A percentile compares a stretch with the other conserved stretches of the same genome.
phyloP scores from a whole-genome alignment of 768 basidiomycete genomes.

The Xerocomus brunneocitrinus region DNA sequence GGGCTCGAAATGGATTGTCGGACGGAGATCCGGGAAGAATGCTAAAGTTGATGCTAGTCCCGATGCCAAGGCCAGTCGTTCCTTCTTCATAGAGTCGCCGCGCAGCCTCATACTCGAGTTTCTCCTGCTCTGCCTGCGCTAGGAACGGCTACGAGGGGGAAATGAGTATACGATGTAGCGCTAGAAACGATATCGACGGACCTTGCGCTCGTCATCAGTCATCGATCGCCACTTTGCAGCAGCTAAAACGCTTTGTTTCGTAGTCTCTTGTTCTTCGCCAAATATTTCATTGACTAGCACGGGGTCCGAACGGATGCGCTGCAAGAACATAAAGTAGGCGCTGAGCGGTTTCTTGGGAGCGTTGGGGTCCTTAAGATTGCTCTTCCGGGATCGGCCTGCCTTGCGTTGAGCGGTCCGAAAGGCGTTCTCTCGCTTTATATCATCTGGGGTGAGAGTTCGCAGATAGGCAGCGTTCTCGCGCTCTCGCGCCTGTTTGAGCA shows the following conservation, averaged over 20 bases:
- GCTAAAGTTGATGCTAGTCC: constrained; percentile 78
- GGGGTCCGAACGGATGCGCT: constrained; percentile 79
- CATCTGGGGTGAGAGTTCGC: constrained; percentile 84
- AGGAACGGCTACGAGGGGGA: constrained; percentile 68
- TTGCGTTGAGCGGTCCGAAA: constrained; percentile 91
- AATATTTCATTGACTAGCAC: constrained; percentile 76
- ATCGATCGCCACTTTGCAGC: constrained; percentile 91
- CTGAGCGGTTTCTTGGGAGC: constrained; percentile 94
- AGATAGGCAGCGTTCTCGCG: constrained; percentile 81
- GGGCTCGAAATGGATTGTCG: constrained; percentile 37
- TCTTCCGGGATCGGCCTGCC: constrained; percentile 87
- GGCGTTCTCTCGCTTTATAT: constrained; percentile 90
- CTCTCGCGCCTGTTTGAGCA: constrained; percentile 82
- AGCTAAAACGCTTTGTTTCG: constrained; percentile 90
- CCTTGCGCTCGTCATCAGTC: constrained; percentile 91
- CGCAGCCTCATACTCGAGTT: constrained; percentile 87
- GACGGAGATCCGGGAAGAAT: constrained; percentile 67
- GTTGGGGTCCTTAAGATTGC: constrained; percentile 95
- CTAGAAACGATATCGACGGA: constrained; percentile 32
- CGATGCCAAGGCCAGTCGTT: constrained; percentile 56
- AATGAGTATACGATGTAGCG: constrained; percentile 11
- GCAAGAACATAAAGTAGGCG: constrained; percentile 94
- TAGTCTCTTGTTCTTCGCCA: constrained; percentile 88
- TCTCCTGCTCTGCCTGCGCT: constrained; percentile 91
- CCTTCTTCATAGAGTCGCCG: constrained; percentile 86